phyloP scores from a whole-genome alignment of 2,329 filamentous ascomycete genomes.

The Exophiala xenobiotica region DNA sequence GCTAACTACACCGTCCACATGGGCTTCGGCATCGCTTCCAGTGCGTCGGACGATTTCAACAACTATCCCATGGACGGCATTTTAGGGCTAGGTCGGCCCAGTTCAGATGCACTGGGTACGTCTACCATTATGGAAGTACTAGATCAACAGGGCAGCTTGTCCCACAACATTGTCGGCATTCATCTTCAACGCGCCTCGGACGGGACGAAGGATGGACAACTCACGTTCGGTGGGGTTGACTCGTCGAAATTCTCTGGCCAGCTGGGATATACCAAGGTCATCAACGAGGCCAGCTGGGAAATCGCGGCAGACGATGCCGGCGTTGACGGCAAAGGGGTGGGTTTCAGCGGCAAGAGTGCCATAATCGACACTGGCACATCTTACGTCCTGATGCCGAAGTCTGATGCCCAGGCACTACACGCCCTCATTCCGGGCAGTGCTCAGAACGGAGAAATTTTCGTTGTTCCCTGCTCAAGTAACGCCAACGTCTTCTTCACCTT shows the following conservation, averaged over 20 bases:
- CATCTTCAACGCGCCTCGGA: conserved; percentile 68
- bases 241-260: conserved; percentile 64
- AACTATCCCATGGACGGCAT: conserved; percentile 87
- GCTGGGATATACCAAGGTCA: conserved; percentile 63
- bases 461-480: conserved; percentile 69
- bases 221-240: conserved; percentile 74
- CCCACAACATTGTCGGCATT: conserved; percentile 68
- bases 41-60: conserved; percentile 70
- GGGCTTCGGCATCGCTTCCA: conserved; percentile 70
- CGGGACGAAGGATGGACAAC: conserved; percentile 67
- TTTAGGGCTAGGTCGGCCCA: conserved; percentile 69
- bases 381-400: conserved; percentile 69
- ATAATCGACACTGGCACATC: conserved; percentile 85
- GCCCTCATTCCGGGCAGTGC: conserved; percentile 62
- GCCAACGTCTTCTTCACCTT: conserved; percentile 65
- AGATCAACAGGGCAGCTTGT: conserved; percentile 55
- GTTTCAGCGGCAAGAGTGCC: conserved; percentile 58
- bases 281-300: conserved; percentile 61
- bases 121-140: conserved; percentile 69
- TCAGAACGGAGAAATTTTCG: conserved; percentile 58
- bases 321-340: conserved; percentile 57
- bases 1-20: conserved; percentile 64
- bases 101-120: conserved; percentile 49
- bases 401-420: conserved; percentile 68
- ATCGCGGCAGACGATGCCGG: conserved; percentile 66